Percentiles rank a stretch among this genome's conserved stretches.
phyloP scores from a whole-genome alignment of 1,284 basidiomycete species.

The Ustilago lituana region DNA sequence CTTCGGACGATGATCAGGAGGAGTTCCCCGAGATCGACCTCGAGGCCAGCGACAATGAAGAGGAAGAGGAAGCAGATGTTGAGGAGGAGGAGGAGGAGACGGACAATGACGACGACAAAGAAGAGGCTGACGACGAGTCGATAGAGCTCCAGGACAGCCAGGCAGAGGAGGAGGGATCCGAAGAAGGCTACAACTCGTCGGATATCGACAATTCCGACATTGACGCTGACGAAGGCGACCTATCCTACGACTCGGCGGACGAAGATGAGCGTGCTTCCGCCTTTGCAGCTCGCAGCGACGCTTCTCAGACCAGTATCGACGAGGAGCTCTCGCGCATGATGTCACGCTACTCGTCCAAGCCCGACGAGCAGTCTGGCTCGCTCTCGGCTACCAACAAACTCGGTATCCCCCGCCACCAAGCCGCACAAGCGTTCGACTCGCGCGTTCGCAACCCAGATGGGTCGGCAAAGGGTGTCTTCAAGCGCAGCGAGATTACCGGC shows the following conservation, averaged over 20 bases:
- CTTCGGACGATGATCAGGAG: slow-evolving; percentile 63
- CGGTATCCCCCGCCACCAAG: slow-evolving; percentile 58
- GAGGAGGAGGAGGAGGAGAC: slow-evolving; percentile 35
- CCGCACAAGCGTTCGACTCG: slow-evolving; percentile 73
- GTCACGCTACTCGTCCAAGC: slow-evolving; percentile 66
- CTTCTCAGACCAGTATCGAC: slow-evolving; percentile 48
- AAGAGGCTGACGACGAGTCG: slow-evolving; percentile 51
- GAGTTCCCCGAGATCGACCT: slow-evolving; percentile 70
- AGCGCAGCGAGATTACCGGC: slow-evolving; percentile 84
- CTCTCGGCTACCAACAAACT: slow-evolving; percentile 58
- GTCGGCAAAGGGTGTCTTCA: slow-evolving; percentile 62
- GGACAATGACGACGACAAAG: slow-evolving; percentile 47
- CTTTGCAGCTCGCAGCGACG: slow-evolving; percentile 43
- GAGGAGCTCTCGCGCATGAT: slow-evolving; percentile 61
- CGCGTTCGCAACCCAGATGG: slow-evolving; percentile 71
- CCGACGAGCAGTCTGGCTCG: slow-evolving; percentile 61
- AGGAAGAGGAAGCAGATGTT: slow-evolving; percentile 25
- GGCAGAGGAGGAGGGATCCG: slow-evolving; percentile 26
- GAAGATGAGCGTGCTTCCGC: slow-evolving; percentile 51
- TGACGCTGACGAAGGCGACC: slow-evolving; percentile 29
- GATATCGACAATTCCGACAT: slow-evolving; percentile 37
- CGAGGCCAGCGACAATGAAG: slow-evolving; percentile 63
- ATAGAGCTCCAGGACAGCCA: slow-evolving; percentile 31
- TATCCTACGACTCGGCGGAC: slow-evolving; percentile 53
- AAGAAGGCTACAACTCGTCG: slow-evolving; percentile 44